Base-by-base conservation (phyloP, 345 rosid species). In the Eucalyptus virginea region DNA sequence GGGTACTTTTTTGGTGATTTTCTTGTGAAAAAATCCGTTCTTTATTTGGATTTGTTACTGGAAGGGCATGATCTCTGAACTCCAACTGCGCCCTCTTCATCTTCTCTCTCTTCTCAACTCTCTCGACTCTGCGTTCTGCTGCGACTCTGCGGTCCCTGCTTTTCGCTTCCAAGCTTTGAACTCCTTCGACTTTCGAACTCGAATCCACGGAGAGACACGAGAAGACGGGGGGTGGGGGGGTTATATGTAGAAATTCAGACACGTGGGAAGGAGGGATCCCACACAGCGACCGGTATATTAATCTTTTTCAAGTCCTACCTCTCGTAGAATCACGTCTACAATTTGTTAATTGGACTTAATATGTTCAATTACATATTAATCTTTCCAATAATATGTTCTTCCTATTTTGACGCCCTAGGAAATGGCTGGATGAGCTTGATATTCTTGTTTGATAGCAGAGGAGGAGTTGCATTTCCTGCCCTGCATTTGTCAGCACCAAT, bases 71-170 rank as follows among this genome's bases (percentile, higher is more conserved):
- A 47, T 47, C 11, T 47, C 49, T 47, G 49, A 97, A 91, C 87
- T 94, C 94, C 11, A 97, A 21, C 90, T 92, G 96, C 45, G 89
- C 87, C 87, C 51, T 85, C 86, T 16, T 72, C 47, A 51, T 69
- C 86, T 18, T 67, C 37, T 86, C 34, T 30, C 72, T 65, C 34
- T n/a, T 65, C 72, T 50, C 23, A 62, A 13, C 69, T 30, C 34
- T 62, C 16, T 67, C 40, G 11, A 8, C 80, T n/a, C 80, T 32
- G 24, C 24, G 58, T 30, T 30, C 32, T 62, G 8, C 69, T 30
- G 34, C 69, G 5, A 30, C 18, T 62, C 69, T 62, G 30, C 30
- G 14, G 14, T 23, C 65, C n/a, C 34, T 13, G 34, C 47, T 45
- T 45, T 45, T 45, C 47, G 11, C 47, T 45, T 45, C 47, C 47